Evolutionary conservation across 768 basidiomycete species (phyloP), one percentile per base, ranked within the genome.

Genomic region (Trichaptum fuscoviolaceum): DNA sequence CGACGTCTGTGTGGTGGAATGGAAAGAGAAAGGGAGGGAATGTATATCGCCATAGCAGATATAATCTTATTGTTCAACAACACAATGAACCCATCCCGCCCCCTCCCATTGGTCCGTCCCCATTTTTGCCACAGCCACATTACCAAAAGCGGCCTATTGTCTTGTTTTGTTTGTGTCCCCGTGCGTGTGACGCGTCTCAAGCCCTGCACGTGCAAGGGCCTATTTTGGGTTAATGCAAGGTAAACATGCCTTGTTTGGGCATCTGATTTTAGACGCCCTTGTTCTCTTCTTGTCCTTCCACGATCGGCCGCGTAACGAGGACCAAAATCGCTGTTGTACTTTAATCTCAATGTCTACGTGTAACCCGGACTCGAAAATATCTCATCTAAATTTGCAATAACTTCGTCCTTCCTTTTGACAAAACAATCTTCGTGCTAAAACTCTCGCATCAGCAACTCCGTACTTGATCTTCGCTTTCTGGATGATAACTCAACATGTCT

Each of bases 61-160:
- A 30, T 30, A 30, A 30, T 24, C 23, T 34, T 61, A 61, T 61
- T 61, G 59, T 61, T 61, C 59, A 25, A 61, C 12, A 61, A 20
- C 15, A 61, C 25, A 34, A 25, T 52, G 42, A 52, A 12, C 42
- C 20, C 42, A 4, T 52, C 30, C 30, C 30, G 2, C 2, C 4
- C 30, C 30, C 42, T 52, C 42, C 42, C 42, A 52, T 52, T 52
- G 42, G 42, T 20, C 42, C 3, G 15, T 20, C 42, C 5, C 42
- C 3, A 52, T 52, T 20, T n/a, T n/a, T n/a, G n/a, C 15, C 42
- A 52, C 35, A 36, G 58, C 58, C 58, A 61, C 6, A 61, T 17
- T 61, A 4, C 59, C 59, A 34, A 15, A 61, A 61, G 30, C 59
- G 59, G 59, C 2, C 24, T 34, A 61, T 25, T 61, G 59, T 34